Base-by-base conservation (phyloP, 2,329 filamentous ascomycete species). In the Zasmidium angulare region DNA sequence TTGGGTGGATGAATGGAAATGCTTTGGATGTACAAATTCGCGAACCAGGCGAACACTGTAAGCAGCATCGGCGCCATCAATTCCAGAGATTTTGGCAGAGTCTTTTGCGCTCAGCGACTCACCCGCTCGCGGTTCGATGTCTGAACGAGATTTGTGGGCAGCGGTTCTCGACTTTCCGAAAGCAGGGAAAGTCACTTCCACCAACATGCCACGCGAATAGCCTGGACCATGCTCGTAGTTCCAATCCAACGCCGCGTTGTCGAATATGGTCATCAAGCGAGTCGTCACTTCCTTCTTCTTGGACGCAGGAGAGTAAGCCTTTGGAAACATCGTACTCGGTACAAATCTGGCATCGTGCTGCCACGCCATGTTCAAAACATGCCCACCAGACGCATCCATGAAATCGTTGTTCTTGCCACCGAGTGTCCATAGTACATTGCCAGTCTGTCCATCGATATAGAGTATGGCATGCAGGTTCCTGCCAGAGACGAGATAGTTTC, bases 401-500 rank as follows among this genome's bases (percentile, higher is more conserved):
- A 68, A 68, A 12, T 52, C 47, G 24, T 68, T 69, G 4, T 48
- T 53, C 26, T 62, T 66, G 1, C 67, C 67, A 14, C 67, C 67
- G 1, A 85, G 73, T 14, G 76, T 78, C 83, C 82, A 85, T 24
- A 82, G 68, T 21, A 83, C 73, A 23, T 69, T 70, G 22, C 82
- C 81, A 11, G 77, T 76, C 2, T 71, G 73, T 9, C 74, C 73
- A 58, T 78, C 77, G 64, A 85, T 75, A 50, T 77, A 78, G 29
- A 74, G 74, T 19, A 84, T 73, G 6, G 77, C 74, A 62, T 76
- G 77, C 52, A 77, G 76, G 65, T 82, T 76, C 1, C 81, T 78
- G 0, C 78, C 76, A 0, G 82, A 84, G 31, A 85, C 73, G 12
- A 85, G 67, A 60, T 82, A 85, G 63, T 84, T 79, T 1, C 81